Evolutionary conservation across 1,284 basidiomycete species (phyloP).

Genomic region (Ceratobasidium sp.): DNA sequence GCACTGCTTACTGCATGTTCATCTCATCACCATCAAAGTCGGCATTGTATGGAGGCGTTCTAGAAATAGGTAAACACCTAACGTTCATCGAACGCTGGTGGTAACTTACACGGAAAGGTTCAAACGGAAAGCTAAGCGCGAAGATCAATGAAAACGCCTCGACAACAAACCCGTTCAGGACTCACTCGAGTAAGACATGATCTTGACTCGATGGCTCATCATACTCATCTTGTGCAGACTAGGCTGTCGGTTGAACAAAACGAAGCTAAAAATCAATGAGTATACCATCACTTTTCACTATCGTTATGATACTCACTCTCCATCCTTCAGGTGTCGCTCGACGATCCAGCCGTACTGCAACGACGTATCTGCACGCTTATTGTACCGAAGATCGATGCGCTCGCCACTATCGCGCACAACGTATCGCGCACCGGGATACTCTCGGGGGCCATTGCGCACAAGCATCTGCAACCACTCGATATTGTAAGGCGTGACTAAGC

Average conservation of each 20-base stretch:
- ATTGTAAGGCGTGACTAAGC: slow-evolving; percentile 95
- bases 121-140: slow-evolving; percentile 85
- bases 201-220: slow-evolving; percentile 98
- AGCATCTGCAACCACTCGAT: slow-evolving; percentile 95
- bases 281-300: background rate
- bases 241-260: slow-evolving; percentile 98
- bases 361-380: slow-evolving; percentile 97
- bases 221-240: slow-evolving; percentile 99
- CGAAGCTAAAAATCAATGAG: slow-evolving; percentile 70
- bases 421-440: slow-evolving; percentile 97
- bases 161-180: background rate
- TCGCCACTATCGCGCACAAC: slow-evolving; percentile 98
- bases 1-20: slow-evolving; percentile 93
- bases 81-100: slow-evolving; percentile 46
- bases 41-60: slow-evolving; percentile 92
- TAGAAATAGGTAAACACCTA: slow-evolving; percentile 57
- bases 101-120: slow-evolving; percentile 92
- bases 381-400: slow-evolving; percentile 96
- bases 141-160: slow-evolving; percentile 26
- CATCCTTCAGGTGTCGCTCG: slow-evolving; percentile 96
- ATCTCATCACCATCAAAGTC: slow-evolving; percentile 99
- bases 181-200: slow-evolving; percentile 99
- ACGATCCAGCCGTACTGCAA: slow-evolving; percentile 99
- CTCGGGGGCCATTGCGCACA: slow-evolving; percentile 95
- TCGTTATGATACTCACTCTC: slow-evolving; percentile 79